Conservation (phyloP, 108 stramenopile genomes). For the Nitzschia sp. region DNA sequence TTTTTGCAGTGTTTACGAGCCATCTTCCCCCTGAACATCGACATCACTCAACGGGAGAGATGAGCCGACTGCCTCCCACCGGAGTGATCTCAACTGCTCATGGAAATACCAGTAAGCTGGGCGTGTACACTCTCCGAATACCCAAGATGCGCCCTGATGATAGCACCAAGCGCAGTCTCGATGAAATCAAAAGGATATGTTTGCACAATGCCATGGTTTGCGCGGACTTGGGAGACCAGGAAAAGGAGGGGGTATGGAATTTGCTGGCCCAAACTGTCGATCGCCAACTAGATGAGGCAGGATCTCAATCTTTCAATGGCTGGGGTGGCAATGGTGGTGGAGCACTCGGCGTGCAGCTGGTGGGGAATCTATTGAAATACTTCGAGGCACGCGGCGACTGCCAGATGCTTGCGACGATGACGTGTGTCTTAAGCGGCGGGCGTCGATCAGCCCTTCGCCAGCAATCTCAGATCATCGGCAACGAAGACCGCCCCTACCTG, state of each 20-base stretch:
- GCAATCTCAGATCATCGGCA: background rate
- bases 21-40: background rate
- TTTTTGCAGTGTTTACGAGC: constrained; percentile 13
- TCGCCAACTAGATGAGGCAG: constrained; percentile 35
- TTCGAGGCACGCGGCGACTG: constrained; percentile 74
- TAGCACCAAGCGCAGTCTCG: constrained; percentile 5
- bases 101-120: too few species aligned
- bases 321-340: constrained; percentile 68
- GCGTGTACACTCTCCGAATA: constrained; percentile 23
- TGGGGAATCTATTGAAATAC: constrained; percentile 58
- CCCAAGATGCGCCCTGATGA: background rate
- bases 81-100: too few species aligned
- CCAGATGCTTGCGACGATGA: constrained; percentile 81
- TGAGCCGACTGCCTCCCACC: too few species aligned
- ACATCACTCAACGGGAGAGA: background rate
- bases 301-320: constrained; percentile 45
- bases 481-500: constrained; percentile 31
- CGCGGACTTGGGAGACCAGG: constrained; percentile 38
- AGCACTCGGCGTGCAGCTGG: constrained; percentile 64
- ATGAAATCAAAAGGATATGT: constrained; percentile 48
- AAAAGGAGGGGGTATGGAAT: constrained; percentile 76
- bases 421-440: constrained; percentile 66
- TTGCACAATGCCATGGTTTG: constrained; percentile 74
- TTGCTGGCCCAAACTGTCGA: constrained; percentile 63
- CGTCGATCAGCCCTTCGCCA: constrained; percentile 5